These are phyloP conservation scores for Porcisia hertigi DNA, from an alignment of 208 protist species.

Conservation along the genomic window DNA sequence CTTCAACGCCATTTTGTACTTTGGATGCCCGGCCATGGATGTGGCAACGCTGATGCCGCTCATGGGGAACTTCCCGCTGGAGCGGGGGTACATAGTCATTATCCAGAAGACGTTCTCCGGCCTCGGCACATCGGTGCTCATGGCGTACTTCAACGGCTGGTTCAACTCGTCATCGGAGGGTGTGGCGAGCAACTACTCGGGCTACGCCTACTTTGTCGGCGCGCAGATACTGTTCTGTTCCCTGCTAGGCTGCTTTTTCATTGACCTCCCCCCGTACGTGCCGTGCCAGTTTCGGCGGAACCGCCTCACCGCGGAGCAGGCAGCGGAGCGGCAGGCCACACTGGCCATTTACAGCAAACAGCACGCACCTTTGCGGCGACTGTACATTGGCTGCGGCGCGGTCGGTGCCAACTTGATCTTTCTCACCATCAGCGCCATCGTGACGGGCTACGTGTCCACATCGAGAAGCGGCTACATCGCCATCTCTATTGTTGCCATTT, in stretches of 20 bases:
- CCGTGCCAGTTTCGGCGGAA: constrained; percentile 47
- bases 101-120: constrained; percentile 84
- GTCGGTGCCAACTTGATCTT: constrained; percentile 51
- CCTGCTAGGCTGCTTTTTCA: constrained; percentile 42
- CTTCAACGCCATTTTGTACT: constrained; percentile 68
- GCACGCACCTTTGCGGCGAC: constrained; percentile 39
- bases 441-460: constrained; percentile 46
- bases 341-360: constrained; percentile 54
- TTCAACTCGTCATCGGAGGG: constrained; percentile 37
- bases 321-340: constrained; percentile 42
- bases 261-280: constrained; percentile 67
- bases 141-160: constrained; percentile 82
- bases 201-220: constrained; percentile 66
- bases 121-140: constrained; percentile 74
- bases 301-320: constrained; percentile 41
- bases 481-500: constrained; percentile 45
- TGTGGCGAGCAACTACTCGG: constrained; percentile 48
- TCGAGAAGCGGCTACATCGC: constrained; percentile 37
- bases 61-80: constrained; percentile 82
- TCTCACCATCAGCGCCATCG: constrained; percentile 53
- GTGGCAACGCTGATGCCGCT: constrained; percentile 69
- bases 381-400: constrained; percentile 56
- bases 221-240: constrained; percentile 39
- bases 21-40: constrained; percentile 66
- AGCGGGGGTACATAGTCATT: constrained; percentile 74